Base-by-base conservation (phyloP, 164 flowering plant genomes). In the Euptelea pleiosperma region DNA sequence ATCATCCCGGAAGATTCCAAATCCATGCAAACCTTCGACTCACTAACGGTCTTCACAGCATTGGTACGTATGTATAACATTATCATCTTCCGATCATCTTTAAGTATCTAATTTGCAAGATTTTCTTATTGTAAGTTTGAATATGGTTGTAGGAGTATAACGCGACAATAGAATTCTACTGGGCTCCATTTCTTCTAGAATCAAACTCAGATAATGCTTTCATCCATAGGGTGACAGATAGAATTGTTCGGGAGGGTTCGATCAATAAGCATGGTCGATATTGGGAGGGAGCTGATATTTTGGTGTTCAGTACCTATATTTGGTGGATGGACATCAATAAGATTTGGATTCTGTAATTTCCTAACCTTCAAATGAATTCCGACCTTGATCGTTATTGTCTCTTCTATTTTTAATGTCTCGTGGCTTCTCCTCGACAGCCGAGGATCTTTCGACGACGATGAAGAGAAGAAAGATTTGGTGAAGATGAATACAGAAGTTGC, bases 141-240 rank as follows among this genome's bases (percentile, higher is more conserved):
- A 8, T 16, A 22, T 30, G 16, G 45, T 42, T 7, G 33, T 54
- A 93, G 97, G 83, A 87, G 0, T 88, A 88, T 66, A 94, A 88
- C 76, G 96, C 99, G 0, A 82, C 93, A 9, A 79, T 94, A 6
- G 99, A 94, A 65, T 94, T 91, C 70, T 94, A 86, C 53, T 94
- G 99, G 97, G 97, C 97, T 3, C 97, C 99, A 19, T 85, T 94
- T 65, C 83, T 94, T 26, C 72, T 94, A 2, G 96, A 94, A 75
- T 94, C 99, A 4, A 87, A 87, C 60, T 78, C 91, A 0, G 95
- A 87, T 45, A 48, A 87, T 44, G 84, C 95, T 2, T 67, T 78
- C 14, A 43, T 79, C 11, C 95, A 87, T 53, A 66, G 89, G 35
- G 47, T 87, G 36, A 53, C 85, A 0, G 91, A 87, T 21, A 65